phyloP scores from a whole-genome alignment of 2,329 filamentous ascomycete species.

The Sphaerulina populicola region DNA sequence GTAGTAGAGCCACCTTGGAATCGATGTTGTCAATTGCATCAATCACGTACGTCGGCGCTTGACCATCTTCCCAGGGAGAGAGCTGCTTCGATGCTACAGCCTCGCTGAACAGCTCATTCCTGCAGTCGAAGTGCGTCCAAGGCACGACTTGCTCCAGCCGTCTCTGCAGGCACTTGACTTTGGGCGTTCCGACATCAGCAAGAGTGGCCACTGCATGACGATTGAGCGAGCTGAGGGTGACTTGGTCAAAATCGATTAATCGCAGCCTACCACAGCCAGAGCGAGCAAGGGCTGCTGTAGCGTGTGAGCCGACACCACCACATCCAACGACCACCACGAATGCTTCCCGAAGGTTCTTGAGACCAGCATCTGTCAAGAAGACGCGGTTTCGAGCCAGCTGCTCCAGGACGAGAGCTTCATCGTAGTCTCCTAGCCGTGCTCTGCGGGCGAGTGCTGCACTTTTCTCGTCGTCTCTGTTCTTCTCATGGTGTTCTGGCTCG shows the following conservation, averaged over 20 bases:
- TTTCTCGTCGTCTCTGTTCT: constrained; percentile 49
- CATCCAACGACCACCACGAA: constrained; percentile 88
- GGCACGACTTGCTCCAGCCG: constrained; percentile 79
- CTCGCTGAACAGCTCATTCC: constrained; percentile 72
- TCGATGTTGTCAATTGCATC: constrained; percentile 99
- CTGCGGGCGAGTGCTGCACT: constrained; percentile 51
- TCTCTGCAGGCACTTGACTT: constrained; percentile 75
- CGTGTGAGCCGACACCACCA: constrained; percentile 91
- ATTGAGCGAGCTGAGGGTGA: constrained; percentile 87
- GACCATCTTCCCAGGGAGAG: constrained; percentile 53
- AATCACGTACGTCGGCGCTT: constrained; percentile 75
- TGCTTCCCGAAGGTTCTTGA: constrained; percentile 67
- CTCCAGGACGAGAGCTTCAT: constrained; percentile 71
- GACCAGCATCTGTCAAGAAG: constrained; percentile 75
- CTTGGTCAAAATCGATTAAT: constrained; percentile 94
- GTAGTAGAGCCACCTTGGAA: constrained; percentile 82
- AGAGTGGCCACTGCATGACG: constrained; percentile 92
- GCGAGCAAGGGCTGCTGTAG: constrained; percentile 72
- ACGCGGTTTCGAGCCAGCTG: constrained; percentile 88
- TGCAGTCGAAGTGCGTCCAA: constrained; percentile 83
- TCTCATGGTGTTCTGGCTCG: constrained; percentile 34
- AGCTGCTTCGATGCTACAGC: constrained; percentile 59
- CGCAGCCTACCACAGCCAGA: constrained; percentile 83
- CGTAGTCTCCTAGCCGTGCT: constrained; percentile 56
- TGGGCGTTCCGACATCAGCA: constrained; percentile 84